These are phyloP conservation scores for Henckelia pumila DNA, from an alignment of 257 asterid species.

Conservation along the genomic window DNA sequence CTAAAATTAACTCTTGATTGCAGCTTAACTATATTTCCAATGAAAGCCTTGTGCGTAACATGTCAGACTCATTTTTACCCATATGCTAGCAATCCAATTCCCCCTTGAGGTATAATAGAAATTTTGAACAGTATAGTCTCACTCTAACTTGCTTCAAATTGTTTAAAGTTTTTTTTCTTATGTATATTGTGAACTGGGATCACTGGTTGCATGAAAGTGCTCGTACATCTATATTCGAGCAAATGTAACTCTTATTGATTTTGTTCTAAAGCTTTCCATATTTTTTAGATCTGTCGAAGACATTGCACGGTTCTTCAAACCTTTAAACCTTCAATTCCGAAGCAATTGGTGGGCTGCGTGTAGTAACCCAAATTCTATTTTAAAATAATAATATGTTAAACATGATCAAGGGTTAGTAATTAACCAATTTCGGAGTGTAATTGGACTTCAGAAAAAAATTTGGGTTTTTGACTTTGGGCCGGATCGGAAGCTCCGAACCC, in stretches of 20 bases:
- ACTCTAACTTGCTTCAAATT: no score
- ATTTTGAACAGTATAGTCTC: neutral
- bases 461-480: no score
- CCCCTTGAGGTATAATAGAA: slow-evolving; percentile 44
- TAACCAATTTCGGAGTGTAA: no score
- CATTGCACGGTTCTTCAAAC: slow-evolving; percentile 50
- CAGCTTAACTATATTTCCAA: slow-evolving; percentile 52
- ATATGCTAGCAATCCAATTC: slow-evolving; percentile 61
- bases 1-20: slow-evolving; percentile 22
- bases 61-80: slow-evolving; percentile 61
- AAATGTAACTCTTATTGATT: neutral
- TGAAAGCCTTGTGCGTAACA: slow-evolving; percentile 49
- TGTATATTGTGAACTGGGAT: no score
- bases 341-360: slow-evolving; percentile 83
- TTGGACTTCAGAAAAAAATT: no score
- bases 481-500: no score
- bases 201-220: no score
- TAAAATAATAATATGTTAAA: no score
- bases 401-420: no score
- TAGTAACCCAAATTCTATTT: no score
- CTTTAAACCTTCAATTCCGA: slow-evolving; percentile 55
- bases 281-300: slow-evolving; percentile 43
- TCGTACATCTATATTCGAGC: no score
- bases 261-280: neutral
- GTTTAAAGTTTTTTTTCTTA: no score